phyloP scores from a whole-genome alignment of 805 yeast genomes.

The Yarrowia sp. region DNA sequence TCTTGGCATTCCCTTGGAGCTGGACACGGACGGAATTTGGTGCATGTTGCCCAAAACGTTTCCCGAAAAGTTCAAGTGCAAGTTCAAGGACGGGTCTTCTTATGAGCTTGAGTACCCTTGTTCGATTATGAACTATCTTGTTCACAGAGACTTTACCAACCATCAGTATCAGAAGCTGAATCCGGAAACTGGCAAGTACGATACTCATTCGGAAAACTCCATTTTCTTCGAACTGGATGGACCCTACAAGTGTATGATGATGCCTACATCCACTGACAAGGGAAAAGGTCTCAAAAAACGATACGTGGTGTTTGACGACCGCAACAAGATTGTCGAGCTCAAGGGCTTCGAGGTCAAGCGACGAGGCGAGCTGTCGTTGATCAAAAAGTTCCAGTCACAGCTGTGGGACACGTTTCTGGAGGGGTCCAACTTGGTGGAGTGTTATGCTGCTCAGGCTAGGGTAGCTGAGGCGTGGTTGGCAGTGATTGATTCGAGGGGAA shows the following conservation, averaged over 20 bases:
- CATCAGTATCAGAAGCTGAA: conserved; percentile 91
- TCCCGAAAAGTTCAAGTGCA: conserved; percentile 80
- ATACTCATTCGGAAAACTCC: conserved; percentile 81
- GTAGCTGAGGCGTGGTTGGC: conserved; percentile 97
- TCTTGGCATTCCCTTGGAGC: conserved; percentile 89
- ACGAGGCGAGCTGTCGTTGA: conserved; percentile 90
- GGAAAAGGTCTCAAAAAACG: conserved; percentile 95
- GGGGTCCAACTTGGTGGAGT: conserved; percentile 71
- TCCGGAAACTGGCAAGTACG: conserved; percentile 62
- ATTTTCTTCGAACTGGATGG: conserved; percentile 99
- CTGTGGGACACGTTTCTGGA: conserved; percentile 86
- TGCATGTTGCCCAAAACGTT: conserved; percentile 91
- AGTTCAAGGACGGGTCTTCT: conserved; percentile 71
- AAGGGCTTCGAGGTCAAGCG: conserved; percentile 96
- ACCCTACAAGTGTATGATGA: conserved; percentile 94
- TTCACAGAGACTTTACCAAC: conserved; percentile 86
- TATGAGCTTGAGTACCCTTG: conserved; percentile 86
- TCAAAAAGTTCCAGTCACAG: conserved; percentile 93
- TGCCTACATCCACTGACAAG: conserved; percentile 96
- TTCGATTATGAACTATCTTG: conserved; percentile 90
- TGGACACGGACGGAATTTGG: conserved; percentile 99
- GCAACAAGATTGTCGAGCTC: conserved; percentile 89
- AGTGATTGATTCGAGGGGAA: conserved; percentile 82
- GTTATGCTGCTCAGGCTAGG: conserved; percentile 84
- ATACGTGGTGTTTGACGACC: conserved; percentile 94